These are phyloP conservation scores for Raffaelea arxii DNA, from an alignment of 2,329 filamentous ascomycete species.

Conservation along the genomic window DNA sequence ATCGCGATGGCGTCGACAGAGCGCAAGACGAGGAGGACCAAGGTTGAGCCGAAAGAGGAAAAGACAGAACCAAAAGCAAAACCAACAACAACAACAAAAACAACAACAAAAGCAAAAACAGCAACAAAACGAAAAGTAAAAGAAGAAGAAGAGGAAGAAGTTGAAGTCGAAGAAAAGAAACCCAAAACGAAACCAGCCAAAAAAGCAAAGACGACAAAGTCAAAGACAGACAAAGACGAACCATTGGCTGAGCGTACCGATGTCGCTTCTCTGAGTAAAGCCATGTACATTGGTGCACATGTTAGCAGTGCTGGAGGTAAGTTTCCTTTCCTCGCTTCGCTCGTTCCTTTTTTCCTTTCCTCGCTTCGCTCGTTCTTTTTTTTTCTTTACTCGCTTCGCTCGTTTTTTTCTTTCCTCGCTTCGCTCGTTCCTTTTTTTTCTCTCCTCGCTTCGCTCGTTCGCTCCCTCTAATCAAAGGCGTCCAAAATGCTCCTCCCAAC, in stretches of 20 bases:
- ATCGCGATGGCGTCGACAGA: slow-evolving; percentile 18
- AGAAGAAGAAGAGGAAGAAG: slow-evolving; percentile 4
- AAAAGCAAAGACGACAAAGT: slow-evolving; percentile 40
- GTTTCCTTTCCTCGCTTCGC: slow-evolving; percentile 16
- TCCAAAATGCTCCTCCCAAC: slow-evolving; percentile 80
- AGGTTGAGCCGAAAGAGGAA: not conserved
- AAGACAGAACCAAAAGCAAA: not conserved
- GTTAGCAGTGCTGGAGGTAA: slow-evolving; percentile 80
- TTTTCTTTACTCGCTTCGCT: no score
- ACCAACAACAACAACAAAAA: not conserved
- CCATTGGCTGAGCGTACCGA: slow-evolving; percentile 61
- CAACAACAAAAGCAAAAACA: slow-evolving; percentile 9
- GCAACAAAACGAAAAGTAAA: not conserved
- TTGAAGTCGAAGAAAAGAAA: slow-evolving; percentile 9
- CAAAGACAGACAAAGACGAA: slow-evolving; percentile 27
- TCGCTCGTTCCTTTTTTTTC: no score
- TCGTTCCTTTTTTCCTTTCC: no score
- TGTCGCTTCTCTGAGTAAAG: slow-evolving; percentile 50
- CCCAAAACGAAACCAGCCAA: slow-evolving; percentile 19
- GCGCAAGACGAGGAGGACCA: slow-evolving; percentile 36
- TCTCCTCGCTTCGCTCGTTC: no score
- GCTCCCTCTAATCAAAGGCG: slow-evolving; percentile 40
- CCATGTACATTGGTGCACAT: slow-evolving; percentile 84
- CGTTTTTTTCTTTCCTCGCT: no score
- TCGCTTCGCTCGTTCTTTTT: no score